phyloP scores from a whole-genome alignment of 805 yeast genomes.

The Groenewaldozyma tartarivorans region DNA sequence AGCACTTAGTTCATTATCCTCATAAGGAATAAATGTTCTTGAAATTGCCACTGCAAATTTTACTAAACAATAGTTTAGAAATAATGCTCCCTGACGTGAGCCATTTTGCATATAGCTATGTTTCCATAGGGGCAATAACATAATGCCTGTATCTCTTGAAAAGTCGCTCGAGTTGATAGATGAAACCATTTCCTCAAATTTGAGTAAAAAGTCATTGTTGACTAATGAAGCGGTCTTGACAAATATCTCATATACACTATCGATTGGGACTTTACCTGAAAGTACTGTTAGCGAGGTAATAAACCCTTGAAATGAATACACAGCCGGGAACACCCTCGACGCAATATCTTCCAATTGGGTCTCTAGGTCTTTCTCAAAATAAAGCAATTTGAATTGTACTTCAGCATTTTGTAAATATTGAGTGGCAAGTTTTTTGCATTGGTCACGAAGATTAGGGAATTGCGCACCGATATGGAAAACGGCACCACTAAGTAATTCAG shows the following conservation, averaged over 20 bases:
- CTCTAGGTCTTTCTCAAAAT: background rate
- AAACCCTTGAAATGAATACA: conserved; percentile 25
- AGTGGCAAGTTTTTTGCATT: conserved; percentile 16
- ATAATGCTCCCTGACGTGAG: conserved; percentile 18
- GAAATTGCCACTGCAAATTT: conserved; percentile 13
- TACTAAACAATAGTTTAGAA: conserved; percentile 11
- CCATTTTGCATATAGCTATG: conserved; percentile 9
- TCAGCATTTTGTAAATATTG: conserved; percentile 19
- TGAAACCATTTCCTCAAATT: conserved; percentile 6
- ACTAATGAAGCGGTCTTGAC: background rate
- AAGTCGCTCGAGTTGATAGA: background rate
- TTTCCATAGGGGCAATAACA: conserved; percentile 10
- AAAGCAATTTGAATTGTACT: conserved; percentile 9
- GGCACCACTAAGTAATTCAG: conserved; percentile 29
- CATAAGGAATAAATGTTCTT: conserved; percentile 7
- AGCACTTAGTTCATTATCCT: background rate
- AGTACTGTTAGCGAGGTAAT: conserved; percentile 24
- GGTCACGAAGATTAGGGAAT: conserved; percentile 26
- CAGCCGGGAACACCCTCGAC: conserved; percentile 4
- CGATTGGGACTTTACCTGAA: background rate
- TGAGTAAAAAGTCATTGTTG: conserved; percentile 10
- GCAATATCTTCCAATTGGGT: conserved; percentile 1
- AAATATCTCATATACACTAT: background rate
- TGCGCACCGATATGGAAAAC: conserved; percentile 23
- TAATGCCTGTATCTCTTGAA: background rate